phyloP scores from a whole-genome alignment of 2,329 filamentous ascomycete genomes.

The Fusarium armeniacum region DNA sequence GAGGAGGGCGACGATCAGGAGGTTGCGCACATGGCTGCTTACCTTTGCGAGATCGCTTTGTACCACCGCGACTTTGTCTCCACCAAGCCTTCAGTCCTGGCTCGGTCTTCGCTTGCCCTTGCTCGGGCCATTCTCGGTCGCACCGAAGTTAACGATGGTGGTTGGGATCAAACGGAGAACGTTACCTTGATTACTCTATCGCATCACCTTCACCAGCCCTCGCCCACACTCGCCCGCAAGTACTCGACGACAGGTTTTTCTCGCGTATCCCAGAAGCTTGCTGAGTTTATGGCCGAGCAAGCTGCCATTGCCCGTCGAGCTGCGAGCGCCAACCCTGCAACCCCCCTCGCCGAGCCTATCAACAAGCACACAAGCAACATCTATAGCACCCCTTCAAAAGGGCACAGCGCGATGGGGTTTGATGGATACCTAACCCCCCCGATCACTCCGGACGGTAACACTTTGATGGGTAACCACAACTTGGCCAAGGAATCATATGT shows the following conservation, averaged over 20 bases:
- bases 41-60: slow-evolving; percentile 93
- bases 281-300: slow-evolving; percentile 72
- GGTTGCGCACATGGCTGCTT: slow-evolving; percentile 93
- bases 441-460: slow-evolving; percentile 81
- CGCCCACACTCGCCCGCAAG: slow-evolving; percentile 70
- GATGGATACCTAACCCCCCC: slow-evolving; percentile 87
- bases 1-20: slow-evolving; percentile 85
- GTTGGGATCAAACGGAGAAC: slow-evolving; percentile 82
- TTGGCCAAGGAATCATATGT: slow-evolving; percentile 64
- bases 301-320: slow-evolving; percentile 67
- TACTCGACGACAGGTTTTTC: slow-evolving; percentile 69
- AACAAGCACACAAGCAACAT: slow-evolving; percentile 68
- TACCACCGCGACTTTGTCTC: slow-evolving; percentile 99
- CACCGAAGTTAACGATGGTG: slow-evolving; percentile 79
- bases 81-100: slow-evolving; percentile 90
- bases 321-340: slow-evolving; percentile 64
- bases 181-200: slow-evolving; percentile 73
- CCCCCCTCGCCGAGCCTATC: slow-evolving; percentile 69
- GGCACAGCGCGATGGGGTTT: slow-evolving; percentile 73
- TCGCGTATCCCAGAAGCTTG: slow-evolving; percentile 67
- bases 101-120: slow-evolving; percentile 86
- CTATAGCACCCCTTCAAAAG: slow-evolving; percentile 85
- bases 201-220: slow-evolving; percentile 71
- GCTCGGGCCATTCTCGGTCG: slow-evolving; percentile 88
- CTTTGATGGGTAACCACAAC: slow-evolving; percentile 62